Evolutionary conservation across 176 grass and related monocot genomes (phyloP), one percentile per base, ranked within the genome.

Genomic region (Avena sativa): DNA sequence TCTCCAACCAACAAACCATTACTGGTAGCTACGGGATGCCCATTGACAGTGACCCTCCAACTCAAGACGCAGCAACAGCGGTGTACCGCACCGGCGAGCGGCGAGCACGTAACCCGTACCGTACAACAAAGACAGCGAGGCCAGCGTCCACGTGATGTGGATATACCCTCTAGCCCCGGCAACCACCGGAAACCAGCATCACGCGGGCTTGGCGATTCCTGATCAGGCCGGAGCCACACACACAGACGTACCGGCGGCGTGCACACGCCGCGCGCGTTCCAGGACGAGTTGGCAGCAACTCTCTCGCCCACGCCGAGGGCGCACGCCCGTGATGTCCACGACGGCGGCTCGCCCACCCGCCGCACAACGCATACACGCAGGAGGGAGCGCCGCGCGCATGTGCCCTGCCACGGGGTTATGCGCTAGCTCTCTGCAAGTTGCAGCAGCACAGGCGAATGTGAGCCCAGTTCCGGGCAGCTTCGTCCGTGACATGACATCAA

Each of bases 281-380:
- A 66, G 26, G 63, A 66, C 26, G 26, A 65, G 62, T 12, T 2
- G 55, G n/a, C 25, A 32, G 0, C 63, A 15, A 6, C 63, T 16
- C 26, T 66, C 70, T 48, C 72, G 4, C 47, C 72, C 72, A 75
- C 23, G 73, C 73, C 48, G 73, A 52, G 46, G 47, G 72, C 71
- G 14, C 40, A 28, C 28, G 28, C 70, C 20, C 70, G 70, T 48
- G 16, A 62, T 11, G 69, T 47, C 69, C 38, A 71, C 68, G 28
- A n/a, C 68, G 36, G 19, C 65, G 7, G 13, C 13, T 12, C 1
- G 49, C 49, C 0, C 25, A 65, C 11, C 62, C 0, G 64, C 64
- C 12, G 13, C 43, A 72, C 70, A 25, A 49, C 71, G 71, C 71
- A 49, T 14, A 25, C n/a, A 15, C 46, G 46, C 12, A 48, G 70